Conservation (phyloP, 202 grass and related monocot species). For the Schoenoplectus tabernaemontani region DNA sequence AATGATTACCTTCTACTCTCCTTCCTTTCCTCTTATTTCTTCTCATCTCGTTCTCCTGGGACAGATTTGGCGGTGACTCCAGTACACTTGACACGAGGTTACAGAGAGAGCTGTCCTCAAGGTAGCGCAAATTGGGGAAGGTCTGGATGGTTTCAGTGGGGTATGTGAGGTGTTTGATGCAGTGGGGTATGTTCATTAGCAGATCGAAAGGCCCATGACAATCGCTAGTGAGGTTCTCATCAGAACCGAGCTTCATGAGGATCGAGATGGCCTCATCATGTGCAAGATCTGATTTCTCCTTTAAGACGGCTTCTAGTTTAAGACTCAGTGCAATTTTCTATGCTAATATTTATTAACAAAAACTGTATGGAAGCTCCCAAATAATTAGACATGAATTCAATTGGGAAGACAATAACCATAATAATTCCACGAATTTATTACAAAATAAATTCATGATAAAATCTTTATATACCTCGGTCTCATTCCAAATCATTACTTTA, state of each 20-base stretch:
- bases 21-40: no score
- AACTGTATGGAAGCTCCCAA: no score
- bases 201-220: neutral
- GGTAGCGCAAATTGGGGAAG: neutral
- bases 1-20: no score
- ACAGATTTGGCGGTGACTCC: slow-evolving; percentile 44
- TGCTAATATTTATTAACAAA: no score
- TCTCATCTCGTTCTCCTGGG: slow-evolving; percentile 52
- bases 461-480: no score
- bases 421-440: no score
- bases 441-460: no score
- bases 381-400: no score
- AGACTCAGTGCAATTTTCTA: slow-evolving; percentile 24
- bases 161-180: neutral
- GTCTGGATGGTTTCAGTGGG: neutral
- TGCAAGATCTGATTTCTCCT: slow-evolving; percentile 45
- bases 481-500: no score
- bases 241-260: neutral
- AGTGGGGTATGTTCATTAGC: neutral
- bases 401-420: no score
- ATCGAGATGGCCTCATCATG: slow-evolving; percentile 7
- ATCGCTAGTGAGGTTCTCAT: neutral
- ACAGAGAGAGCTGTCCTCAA: slow-evolving; percentile 64
- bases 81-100: slow-evolving; percentile 55
- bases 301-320: slow-evolving; percentile 50